Evolutionary conservation across 2,329 filamentous ascomycete species (phyloP).

Genomic region (Hypoxylon sp.): DNA sequence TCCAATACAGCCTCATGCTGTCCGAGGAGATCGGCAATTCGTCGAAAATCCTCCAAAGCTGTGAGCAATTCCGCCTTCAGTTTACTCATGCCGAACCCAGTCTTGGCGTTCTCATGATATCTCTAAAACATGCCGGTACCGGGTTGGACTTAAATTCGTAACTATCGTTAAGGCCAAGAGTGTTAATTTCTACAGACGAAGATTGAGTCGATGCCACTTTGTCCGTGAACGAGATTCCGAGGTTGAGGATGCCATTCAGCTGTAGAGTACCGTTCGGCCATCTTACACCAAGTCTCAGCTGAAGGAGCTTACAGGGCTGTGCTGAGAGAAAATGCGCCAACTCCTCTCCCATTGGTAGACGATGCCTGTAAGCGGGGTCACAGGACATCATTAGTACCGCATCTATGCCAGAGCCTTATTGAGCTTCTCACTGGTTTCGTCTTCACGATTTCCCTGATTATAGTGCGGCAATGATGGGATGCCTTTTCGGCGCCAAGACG

Average conservation of each 20-base stretch:
- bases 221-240: background rate
- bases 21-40: constrained; percentile 2
- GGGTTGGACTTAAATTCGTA: background rate
- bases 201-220: background rate
- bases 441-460: background rate
- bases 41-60: constrained; percentile 10
- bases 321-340: background rate
- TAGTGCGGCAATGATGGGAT: background rate
- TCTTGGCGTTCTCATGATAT: background rate
- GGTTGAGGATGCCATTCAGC: background rate
- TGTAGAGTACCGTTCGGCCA: background rate
- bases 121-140: background rate
- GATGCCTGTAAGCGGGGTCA: constrained; percentile 10
- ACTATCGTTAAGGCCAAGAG: background rate
- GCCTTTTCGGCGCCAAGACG: background rate
- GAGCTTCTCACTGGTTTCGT: background rate
- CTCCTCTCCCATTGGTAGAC: constrained; percentile 4
- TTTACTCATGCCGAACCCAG: constrained; percentile 5
- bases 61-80: constrained; percentile 1
- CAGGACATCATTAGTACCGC: background rate
- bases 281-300: constrained; percentile 1
- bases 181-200: background rate
- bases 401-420: constrained; percentile 5
- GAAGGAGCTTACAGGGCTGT: constrained; percentile 1
- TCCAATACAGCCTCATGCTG: constrained; percentile 7